These are phyloP conservation scores for baker's yeast (Saccharomyces cerevisiae) DNA, from an alignment of 805 yeast genomes.

Conservation along the genomic window DNA sequence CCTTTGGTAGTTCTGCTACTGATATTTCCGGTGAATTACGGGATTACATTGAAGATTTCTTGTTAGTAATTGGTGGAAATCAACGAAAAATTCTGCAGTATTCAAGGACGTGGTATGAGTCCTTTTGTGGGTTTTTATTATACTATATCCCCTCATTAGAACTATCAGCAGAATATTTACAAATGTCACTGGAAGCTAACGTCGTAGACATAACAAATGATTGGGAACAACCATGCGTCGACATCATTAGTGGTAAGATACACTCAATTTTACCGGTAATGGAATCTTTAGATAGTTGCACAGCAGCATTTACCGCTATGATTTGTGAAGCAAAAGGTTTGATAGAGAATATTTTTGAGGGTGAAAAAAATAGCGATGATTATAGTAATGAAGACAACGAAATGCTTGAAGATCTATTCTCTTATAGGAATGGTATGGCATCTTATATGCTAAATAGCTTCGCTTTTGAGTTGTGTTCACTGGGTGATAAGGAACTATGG, in stretches of 20 bases:
- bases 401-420: slow-evolving; percentile 23
- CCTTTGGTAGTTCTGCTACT: slow-evolving; percentile 20
- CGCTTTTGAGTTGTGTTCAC: slow-evolving; percentile 26
- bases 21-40: slow-evolving; percentile 21
- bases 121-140: slow-evolving; percentile 45
- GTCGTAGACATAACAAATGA: slow-evolving; percentile 34
- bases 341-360: slow-evolving; percentile 34
- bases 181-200: slow-evolving; percentile 28
- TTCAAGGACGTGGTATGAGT: slow-evolving; percentile 63
- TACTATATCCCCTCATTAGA: slow-evolving; percentile 51
- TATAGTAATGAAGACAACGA: slow-evolving; percentile 15
- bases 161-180: slow-evolving; percentile 35
- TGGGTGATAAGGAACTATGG: slow-evolving; percentile 39
- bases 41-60: slow-evolving; percentile 26
- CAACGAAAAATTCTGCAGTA: slow-evolving; percentile 40
- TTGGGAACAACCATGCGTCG: slow-evolving; percentile 51
- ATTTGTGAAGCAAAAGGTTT: slow-evolving; percentile 58
- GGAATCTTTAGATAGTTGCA: slow-evolving; percentile 52
- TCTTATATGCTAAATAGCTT: slow-evolving; percentile 24
- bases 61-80: slow-evolving; percentile 33
- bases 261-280: slow-evolving; percentile 50
- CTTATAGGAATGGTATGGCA: slow-evolving; percentile 40
- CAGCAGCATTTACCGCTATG: slow-evolving; percentile 55
- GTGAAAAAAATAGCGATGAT: slow-evolving; percentile 13
- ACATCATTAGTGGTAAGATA: slow-evolving; percentile 48